phyloP scores from a whole-genome alignment of 1,284 basidiomycete species.

The Trichosporon asahii region DNA sequence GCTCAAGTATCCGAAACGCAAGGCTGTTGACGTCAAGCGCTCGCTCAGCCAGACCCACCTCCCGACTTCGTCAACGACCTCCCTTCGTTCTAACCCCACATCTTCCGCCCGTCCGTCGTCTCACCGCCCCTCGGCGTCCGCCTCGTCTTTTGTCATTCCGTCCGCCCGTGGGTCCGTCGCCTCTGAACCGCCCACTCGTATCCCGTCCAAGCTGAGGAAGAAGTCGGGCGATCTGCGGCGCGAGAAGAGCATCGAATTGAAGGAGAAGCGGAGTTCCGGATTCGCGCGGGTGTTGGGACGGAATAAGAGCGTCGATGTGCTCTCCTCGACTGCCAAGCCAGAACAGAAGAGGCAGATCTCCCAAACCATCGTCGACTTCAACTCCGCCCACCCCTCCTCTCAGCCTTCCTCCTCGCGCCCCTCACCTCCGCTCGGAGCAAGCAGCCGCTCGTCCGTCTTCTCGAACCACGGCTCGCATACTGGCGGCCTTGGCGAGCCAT shows the following conservation, averaged over 20 bases:
- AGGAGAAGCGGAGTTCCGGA: background rate
- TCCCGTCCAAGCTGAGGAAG: background rate
- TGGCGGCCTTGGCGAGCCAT: background rate
- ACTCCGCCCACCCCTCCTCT: background rate
- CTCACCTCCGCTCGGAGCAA: background rate
- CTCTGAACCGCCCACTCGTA: background rate
- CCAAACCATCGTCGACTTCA: background rate
- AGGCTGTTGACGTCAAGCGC: conserved; percentile 4
- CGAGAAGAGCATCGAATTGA: background rate
- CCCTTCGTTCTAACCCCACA: background rate
- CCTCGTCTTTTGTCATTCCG: background rate
- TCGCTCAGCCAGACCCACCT: conserved; percentile 5
- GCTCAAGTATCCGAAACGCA: background rate
- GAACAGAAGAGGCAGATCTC: background rate
- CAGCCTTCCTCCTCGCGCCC: background rate
- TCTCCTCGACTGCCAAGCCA: background rate
- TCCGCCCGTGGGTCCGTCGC: background rate
- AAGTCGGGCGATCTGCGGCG: background rate
- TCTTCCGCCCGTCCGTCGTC: background rate
- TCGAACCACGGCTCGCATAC: background rate
- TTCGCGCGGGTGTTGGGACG: background rate
- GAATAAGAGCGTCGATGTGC: conserved; percentile 6
- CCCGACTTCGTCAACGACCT: background rate
- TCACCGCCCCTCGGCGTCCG: background rate
- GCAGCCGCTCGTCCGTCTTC: background rate